These are phyloP conservation scores for Rutstroemia sydowiana DNA, from an alignment of 2,329 filamentous ascomycete genomes.

Conservation along the genomic window DNA sequence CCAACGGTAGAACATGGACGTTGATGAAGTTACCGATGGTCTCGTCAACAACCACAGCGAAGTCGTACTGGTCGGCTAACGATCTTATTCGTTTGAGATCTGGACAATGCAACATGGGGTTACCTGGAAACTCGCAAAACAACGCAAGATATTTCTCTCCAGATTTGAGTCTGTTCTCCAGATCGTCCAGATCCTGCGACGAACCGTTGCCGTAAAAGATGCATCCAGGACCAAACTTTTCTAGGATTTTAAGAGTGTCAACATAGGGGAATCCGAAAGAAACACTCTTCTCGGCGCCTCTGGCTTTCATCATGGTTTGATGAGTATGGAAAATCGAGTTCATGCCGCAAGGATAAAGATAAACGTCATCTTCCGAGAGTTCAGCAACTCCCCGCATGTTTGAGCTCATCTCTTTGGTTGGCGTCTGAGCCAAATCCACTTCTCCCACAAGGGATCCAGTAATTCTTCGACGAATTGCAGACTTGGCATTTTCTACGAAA, in stretches of 20 bases:
- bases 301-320: constrained; percentile 58
- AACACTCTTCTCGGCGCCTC: constrained; percentile 65
- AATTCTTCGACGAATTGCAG: constrained; percentile 80
- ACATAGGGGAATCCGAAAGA: constrained; percentile 97
- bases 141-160: constrained; percentile 76
- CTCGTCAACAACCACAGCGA: constrained; percentile 88
- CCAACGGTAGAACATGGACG: constrained; percentile 81
- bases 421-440: constrained; percentile 53
- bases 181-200: constrained; percentile 69
- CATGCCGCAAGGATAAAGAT: constrained; percentile 86
- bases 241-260: constrained; percentile 86
- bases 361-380: constrained; percentile 80
- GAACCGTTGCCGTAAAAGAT: constrained; percentile 81
- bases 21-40: constrained; percentile 97
- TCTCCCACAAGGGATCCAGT: constrained; percentile 75
- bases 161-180: constrained; percentile 61
- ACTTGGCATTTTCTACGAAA: constrained; percentile 72
- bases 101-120: constrained; percentile 79
- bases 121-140: constrained; percentile 93
- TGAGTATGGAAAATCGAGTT: constrained; percentile 90
- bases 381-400: constrained; percentile 51
- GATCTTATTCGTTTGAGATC: constrained; percentile 73
- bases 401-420: constrained; percentile 40
- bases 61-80: constrained; percentile 77
- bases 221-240: constrained; percentile 90